Conservation (phyloP, 148 eudicot genomes). For the Beta vulgaris region DNA sequence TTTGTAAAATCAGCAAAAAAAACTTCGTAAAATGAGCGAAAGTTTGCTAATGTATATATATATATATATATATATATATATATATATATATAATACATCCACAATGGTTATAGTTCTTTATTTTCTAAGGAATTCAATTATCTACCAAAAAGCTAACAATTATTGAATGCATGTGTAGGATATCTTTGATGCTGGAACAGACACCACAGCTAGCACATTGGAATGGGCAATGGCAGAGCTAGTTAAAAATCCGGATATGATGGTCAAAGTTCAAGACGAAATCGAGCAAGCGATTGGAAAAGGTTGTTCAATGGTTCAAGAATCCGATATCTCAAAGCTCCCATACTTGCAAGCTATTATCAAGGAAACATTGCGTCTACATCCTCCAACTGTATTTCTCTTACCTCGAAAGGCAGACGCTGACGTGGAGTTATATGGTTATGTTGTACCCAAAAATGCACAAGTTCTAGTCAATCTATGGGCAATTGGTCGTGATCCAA, state of each 20-base stretch:
- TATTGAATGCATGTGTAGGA: constrained; percentile 12
- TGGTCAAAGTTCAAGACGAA: constrained; percentile 20
- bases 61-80: too few species aligned
- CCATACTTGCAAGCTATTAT: constrained; percentile 69
- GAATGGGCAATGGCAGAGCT: constrained; percentile 35
- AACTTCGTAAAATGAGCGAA: too few species aligned
- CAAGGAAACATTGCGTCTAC: constrained; percentile 55
- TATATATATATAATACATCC: background rate
- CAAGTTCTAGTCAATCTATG: constrained; percentile 68
- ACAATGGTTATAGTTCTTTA: background rate
- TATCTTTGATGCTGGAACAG: constrained; percentile 32
- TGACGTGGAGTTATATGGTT: constrained; percentile 43
- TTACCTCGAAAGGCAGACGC: constrained; percentile 58
- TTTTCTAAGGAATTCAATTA: too few species aligned
- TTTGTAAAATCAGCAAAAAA: too few species aligned
- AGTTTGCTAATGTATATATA: too few species aligned
- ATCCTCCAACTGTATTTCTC: constrained; percentile 59
- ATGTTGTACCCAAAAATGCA: constrained; percentile 51
- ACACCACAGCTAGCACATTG: constrained; percentile 30
- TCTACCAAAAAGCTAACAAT: background rate
- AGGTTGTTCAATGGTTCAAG: constrained; percentile 19
- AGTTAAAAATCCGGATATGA: constrained; percentile 21
- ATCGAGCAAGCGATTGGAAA: constrained; percentile 23
- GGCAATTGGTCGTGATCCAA: constrained; percentile 70
- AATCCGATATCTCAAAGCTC: constrained; percentile 40